A percentile compares a stretch with the other conserved stretches of the same genome.
These are phyloP conservation scores for Tuber umbilicatum DNA, from an alignment of 495 filamentous ascomycete genomes.

Conservation along the genomic window DNA sequence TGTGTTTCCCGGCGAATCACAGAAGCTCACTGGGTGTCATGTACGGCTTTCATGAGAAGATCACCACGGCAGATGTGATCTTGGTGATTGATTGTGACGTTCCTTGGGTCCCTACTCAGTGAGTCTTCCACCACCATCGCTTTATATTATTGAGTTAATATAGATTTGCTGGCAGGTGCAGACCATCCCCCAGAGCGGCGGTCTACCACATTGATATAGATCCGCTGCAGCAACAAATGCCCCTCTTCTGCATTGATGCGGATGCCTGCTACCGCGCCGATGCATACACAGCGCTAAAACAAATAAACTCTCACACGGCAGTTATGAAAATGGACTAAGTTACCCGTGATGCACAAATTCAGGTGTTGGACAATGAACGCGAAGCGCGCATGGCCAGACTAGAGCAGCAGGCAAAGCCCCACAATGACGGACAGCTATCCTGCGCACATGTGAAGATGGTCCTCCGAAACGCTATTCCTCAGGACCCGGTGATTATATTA, in stretches of 20 bases:
- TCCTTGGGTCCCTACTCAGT: slow-evolving; percentile 63
- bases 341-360: slow-evolving; percentile 46
- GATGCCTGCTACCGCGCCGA: slow-evolving; percentile 71
- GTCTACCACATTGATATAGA: slow-evolving; percentile 82
- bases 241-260: slow-evolving; percentile 70
- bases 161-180: slow-evolving; percentile 45
- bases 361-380: slow-evolving; percentile 55
- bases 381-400: slow-evolving; percentile 56
- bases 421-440: slow-evolving; percentile 60
- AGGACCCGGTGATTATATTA: slow-evolving; percentile 74
- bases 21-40: slow-evolving; percentile 58
- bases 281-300: slow-evolving; percentile 61
- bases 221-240: slow-evolving; percentile 81
- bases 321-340: slow-evolving; percentile 21
- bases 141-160: slow-evolving; percentile 15
- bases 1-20: slow-evolving; percentile 89
- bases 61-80: slow-evolving; percentile 75
- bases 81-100: slow-evolving; percentile 80
- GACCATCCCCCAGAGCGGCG: slow-evolving; percentile 54
- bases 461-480: slow-evolving; percentile 60
- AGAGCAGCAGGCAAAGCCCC: slow-evolving; percentile 50
- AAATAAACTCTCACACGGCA: slow-evolving; percentile 54
- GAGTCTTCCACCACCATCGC: background rate
- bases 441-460: slow-evolving; percentile 61
- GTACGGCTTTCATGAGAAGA: slow-evolving; percentile 67